A percentile compares a stretch with the other conserved stretches of the same genome.
Conservation (phyloP, 2,329 filamentous ascomycete species). For the Aspergillus intermedius region DNA sequence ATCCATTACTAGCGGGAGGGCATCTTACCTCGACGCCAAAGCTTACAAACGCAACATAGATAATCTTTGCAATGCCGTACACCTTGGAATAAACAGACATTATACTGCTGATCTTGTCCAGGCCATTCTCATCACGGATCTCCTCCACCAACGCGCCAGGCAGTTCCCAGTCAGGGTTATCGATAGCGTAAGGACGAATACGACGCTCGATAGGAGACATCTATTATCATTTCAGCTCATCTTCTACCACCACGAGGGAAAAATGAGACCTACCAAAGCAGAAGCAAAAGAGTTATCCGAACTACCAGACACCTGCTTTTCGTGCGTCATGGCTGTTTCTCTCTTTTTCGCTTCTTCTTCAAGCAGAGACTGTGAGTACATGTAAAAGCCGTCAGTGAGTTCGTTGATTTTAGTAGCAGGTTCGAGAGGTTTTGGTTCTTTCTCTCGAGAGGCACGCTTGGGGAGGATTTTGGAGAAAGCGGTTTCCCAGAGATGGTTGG, state of each 20-base stretch:
- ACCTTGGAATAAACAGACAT: constrained; percentile 26
- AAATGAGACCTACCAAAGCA: constrained; percentile 10
- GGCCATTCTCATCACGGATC: constrained; percentile 10
- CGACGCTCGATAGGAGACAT: constrained; percentile 14
- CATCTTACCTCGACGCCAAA: constrained; percentile 31
- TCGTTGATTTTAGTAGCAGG: constrained; percentile 7
- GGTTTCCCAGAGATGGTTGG: constrained; percentile 12
- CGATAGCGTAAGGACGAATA: constrained; percentile 25
- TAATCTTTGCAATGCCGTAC: constrained; percentile 31
- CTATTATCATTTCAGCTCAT: constrained; percentile 1
- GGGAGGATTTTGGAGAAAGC: constrained; percentile 12
- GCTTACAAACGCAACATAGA: constrained; percentile 24
- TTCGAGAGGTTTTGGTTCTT: background rate
- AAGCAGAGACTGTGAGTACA: constrained; percentile 15
- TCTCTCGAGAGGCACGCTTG: constrained; percentile 5
- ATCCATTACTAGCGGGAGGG: background rate
- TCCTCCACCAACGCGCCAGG: constrained; percentile 12
- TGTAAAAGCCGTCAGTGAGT: constrained; percentile 16
- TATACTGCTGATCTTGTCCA: constrained; percentile 21
- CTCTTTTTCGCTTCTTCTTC: constrained; percentile 7
- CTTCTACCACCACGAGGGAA: background rate
- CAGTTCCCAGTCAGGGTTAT: constrained; percentile 24
- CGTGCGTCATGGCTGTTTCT: background rate
- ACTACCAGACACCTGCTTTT: constrained; percentile 9
- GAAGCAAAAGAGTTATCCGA: constrained; percentile 14